Percentiles rank a stretch among this genome's conserved stretches.
Evolutionary conservation across 106 monocot genomes (phyloP).

Genomic region (Amphibolis antarctica): DNA sequence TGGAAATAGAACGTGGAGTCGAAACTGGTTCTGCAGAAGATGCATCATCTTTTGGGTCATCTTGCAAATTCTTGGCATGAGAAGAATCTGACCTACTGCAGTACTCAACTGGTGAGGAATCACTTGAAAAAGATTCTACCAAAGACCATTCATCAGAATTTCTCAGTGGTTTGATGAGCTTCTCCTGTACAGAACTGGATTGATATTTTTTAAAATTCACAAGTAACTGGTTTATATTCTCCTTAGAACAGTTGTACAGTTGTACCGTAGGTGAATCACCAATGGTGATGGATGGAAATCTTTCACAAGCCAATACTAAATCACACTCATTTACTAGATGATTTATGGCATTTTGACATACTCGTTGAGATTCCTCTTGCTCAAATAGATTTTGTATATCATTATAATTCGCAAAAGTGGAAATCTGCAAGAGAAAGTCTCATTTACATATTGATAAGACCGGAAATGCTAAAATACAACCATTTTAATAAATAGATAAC

Average conservation of each 20-base stretch:
- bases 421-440: conserved; percentile 29
- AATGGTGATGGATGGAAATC: conserved; percentile 70
- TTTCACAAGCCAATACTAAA: conserved; percentile 36
- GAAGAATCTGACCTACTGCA: conserved; percentile 9
- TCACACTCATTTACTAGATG: conserved; percentile 35
- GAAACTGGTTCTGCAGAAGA: conserved; percentile 10
- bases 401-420: conserved; percentile 37
- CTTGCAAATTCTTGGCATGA: conserved; percentile 14
- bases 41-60: conserved; percentile 9
- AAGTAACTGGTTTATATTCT: conserved; percentile 18
- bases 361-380: conserved; percentile 21
- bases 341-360: conserved; percentile 11
- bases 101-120: conserved; percentile 4
- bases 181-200: conserved; percentile 4
- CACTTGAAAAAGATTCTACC: conserved; percentile 11
- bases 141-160: conserved; percentile 17
- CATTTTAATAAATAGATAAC: not conserved
- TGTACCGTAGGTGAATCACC: conserved; percentile 61
- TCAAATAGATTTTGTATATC: conserved; percentile 33
- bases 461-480: not conserved
- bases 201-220: conserved; percentile 13
- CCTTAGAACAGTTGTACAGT: conserved; percentile 42
- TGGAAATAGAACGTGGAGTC: not conserved
- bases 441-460: not conserved
- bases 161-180: conserved; percentile 10